Evolutionary conservation across 1,284 basidiomycete genomes (phyloP).

Genomic region (Rhodofomes roseus): DNA sequence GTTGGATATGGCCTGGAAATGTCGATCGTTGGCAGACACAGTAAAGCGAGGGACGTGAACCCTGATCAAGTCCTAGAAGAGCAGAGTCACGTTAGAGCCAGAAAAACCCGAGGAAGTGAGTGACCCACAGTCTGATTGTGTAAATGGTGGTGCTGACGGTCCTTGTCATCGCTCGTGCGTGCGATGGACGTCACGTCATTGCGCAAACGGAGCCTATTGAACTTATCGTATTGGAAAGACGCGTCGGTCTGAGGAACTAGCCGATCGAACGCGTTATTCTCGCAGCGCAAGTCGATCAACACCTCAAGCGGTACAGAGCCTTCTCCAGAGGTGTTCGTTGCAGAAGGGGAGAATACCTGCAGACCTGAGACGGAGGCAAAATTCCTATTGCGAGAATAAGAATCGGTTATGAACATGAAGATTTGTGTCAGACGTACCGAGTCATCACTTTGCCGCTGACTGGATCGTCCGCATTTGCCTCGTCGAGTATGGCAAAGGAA

Average conservation of each 20-base stretch:
- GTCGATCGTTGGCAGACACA: slow-evolving; percentile 82
- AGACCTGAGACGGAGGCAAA: slow-evolving; percentile 52
- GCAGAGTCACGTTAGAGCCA: neutral
- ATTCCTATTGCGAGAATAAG: slow-evolving; percentile 17
- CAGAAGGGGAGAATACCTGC: slow-evolving; percentile 83
- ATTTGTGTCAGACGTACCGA: slow-evolving; percentile 44
- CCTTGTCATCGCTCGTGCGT: slow-evolving; percentile 31
- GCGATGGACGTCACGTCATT: slow-evolving; percentile 60
- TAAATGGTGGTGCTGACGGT: slow-evolving; percentile 59
- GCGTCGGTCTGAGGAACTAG: slow-evolving; percentile 90
- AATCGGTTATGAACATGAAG: neutral
- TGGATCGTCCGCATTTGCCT: slow-evolving; percentile 76
- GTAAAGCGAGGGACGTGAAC: slow-evolving; percentile 85
- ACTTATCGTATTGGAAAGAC: slow-evolving; percentile 88
- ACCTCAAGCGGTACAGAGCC: slow-evolving; percentile 84
- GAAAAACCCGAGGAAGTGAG: neutral
- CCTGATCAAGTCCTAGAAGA: slow-evolving; percentile 72
- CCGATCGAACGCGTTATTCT: slow-evolving; percentile 82
- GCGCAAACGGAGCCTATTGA: slow-evolving; percentile 86
- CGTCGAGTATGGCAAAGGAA: slow-evolving; percentile 81
- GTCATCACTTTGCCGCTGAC: slow-evolving; percentile 85
- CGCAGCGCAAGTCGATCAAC: slow-evolving; percentile 79
- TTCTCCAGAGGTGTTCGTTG: slow-evolving; percentile 34
- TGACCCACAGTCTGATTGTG: slow-evolving; percentile 71
- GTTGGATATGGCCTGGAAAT: slow-evolving; percentile 87